Conservation (phyloP, 192 early-diverging fungal species). For the Nowakowskiella sp. region DNA sequence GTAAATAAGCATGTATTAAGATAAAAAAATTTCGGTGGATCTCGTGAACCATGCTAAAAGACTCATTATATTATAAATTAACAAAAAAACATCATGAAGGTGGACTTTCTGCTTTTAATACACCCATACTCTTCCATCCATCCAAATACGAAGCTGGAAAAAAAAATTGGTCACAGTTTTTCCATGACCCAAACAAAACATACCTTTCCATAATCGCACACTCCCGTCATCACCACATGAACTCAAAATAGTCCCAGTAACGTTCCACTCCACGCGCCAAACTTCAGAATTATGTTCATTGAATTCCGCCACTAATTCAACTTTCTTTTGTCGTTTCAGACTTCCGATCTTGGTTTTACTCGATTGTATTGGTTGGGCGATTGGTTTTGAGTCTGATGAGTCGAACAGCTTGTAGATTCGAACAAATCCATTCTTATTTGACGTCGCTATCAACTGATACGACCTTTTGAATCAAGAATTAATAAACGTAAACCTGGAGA, state of each 20-base stretch:
- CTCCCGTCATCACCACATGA: slow-evolving; percentile 78
- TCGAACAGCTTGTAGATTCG: slow-evolving; percentile 67
- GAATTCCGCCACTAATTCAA: slow-evolving; percentile 50
- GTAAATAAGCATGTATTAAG: no score
- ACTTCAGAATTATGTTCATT: slow-evolving; percentile 55
- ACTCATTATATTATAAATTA: no score
- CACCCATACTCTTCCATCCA: no score
- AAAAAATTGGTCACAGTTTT: no score
- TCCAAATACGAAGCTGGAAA: no score
- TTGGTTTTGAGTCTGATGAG: slow-evolving; percentile 16
- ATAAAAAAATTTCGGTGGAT: no score
- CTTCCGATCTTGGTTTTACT: slow-evolving; percentile 17
- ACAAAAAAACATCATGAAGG: no score
- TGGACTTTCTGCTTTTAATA: no score
- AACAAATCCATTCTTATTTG: slow-evolving; percentile 65
- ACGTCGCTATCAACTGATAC: slow-evolving; percentile 79
- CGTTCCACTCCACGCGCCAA: slow-evolving; percentile 82
- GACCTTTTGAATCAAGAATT: slow-evolving; percentile 25
- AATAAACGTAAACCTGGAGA: not conserved
- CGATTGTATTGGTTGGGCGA: slow-evolving; percentile 20
- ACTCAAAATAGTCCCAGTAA: slow-evolving; percentile 70
- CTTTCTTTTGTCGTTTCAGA: slow-evolving; percentile 29
- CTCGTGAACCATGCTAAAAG: no score
- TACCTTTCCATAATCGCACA: slow-evolving; percentile 74
- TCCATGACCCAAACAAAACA: no score